Evolutionary conservation across 139 green algal species (phyloP).

Genomic region (Tetraselmis striata): DNA sequence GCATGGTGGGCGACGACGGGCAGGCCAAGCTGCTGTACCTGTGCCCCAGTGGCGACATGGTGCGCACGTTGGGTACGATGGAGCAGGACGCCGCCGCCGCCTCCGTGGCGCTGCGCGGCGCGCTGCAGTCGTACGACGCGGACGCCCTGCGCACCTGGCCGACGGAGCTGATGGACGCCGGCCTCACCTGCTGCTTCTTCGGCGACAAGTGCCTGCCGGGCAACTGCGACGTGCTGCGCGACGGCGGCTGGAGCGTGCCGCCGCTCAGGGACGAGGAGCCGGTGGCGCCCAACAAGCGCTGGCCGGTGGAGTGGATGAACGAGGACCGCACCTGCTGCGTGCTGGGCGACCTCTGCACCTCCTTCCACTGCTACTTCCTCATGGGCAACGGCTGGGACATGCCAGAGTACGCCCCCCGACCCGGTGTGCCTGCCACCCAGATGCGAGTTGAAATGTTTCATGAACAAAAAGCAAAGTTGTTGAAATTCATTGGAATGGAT

Average conservation of each 20-base stretch:
- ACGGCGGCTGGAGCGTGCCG: not conserved
- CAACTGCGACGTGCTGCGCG: not conserved
- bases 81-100: not conserved
- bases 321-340: not conserved
- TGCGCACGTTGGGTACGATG: not conserved
- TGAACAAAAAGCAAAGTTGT: no score
- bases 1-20: no score
- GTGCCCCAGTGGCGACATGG: not conserved
- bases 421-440: no score
- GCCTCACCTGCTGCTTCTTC: not conserved
- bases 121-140: not conserved
- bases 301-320: not conserved
- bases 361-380: not conserved
- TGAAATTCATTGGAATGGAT: no score
- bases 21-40: not conserved
- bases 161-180: not conserved
- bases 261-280: not conserved
- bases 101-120: not conserved
- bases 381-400: not conserved
- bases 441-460: no score
- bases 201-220: not conserved
- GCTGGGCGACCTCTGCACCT: not conserved
- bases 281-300: not conserved
- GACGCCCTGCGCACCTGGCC: not conserved
- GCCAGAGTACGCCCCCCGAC: not conserved